A percentile compares a stretch with the other conserved stretches of the same genome.
phyloP scores from a whole-genome alignment of 1,284 basidiomycete genomes.

The Erythrobasidium hasegawianum region DNA sequence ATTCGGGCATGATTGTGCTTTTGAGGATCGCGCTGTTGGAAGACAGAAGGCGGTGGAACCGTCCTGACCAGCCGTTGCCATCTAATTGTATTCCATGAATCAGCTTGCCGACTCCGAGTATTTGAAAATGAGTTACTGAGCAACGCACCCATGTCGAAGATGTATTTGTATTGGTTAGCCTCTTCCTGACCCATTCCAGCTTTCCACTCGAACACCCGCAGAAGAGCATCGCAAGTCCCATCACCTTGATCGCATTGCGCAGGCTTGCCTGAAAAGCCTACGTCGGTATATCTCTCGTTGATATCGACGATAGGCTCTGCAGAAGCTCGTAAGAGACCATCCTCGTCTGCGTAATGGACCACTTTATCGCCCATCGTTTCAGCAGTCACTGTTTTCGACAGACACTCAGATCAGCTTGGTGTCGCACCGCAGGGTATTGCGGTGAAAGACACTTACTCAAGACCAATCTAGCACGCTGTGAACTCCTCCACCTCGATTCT shows the following conservation, averaged over 20 bases:
- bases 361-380: slow-evolving; percentile 16
- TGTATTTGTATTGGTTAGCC: slow-evolving; percentile 49
- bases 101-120: too few species aligned
- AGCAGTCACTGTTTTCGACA: slow-evolving; percentile 35
- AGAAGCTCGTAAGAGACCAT: slow-evolving; percentile 12
- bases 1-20: slow-evolving; percentile 49
- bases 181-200: slow-evolving; percentile 42
- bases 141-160: slow-evolving; percentile 49
- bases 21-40: slow-evolving; percentile 53
- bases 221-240: slow-evolving; percentile 40
- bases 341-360: slow-evolving; percentile 24
- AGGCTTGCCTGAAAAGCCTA: slow-evolving; percentile 43
- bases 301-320: slow-evolving; percentile 30
- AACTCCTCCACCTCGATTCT: slow-evolving; percentile 42
- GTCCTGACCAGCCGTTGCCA: slow-evolving; percentile 52
- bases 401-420: slow-evolving; percentile 30
- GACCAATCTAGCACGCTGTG: slow-evolving; percentile 46
- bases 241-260: slow-evolving; percentile 46
- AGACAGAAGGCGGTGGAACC: slow-evolving; percentile 56
- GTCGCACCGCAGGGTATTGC: slow-evolving; percentile 17
- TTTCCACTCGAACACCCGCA: slow-evolving; percentile 35
- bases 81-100: slow-evolving; percentile 39
- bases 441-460: slow-evolving; percentile 14
- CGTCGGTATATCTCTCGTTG: slow-evolving; percentile 46
- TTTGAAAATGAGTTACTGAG: too few species aligned